Base-by-base conservation (phyloP, 2,329 filamentous ascomycete species). In the Exophiala sp. region DNA sequence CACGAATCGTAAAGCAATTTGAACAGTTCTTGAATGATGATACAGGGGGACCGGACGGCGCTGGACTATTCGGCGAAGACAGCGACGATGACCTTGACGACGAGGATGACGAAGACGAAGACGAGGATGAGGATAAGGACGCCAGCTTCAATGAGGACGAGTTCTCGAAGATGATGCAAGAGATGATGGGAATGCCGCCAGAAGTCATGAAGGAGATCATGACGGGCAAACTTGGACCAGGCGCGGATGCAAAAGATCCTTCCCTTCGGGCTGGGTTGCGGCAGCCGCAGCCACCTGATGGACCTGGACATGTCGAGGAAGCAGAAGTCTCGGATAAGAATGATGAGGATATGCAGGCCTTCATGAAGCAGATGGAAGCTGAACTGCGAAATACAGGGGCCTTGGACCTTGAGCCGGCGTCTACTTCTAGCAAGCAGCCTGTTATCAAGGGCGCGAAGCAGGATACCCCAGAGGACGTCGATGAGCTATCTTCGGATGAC, bases 1-100 rank as follows among this genome's bases (percentile, higher is more conserved):
- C 87, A 50, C 92, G 92, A 66, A 96, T 97, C 68, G 94, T 99
- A 0, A 87, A 88, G 43, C 83, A 90, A n/a, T 97, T 99, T 65
- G 91, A 96, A 66, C 78, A 87, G 10, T 97, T 99, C 63, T 72
- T 99, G 42, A 89, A 95, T 52, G 89, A 97, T 63, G 88, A 95
- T 9, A 81, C 80, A 42, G 90, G 91, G 0, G 91, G 88, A 1
- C 69, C 85, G 5, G 91, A 95, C 43, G 92, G 91, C 0, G 88
- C 86, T 0, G 84, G 89, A 55, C 70, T 89, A 21, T 69, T 77
- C 29, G 78, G 82, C 57, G 86, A 88, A 8, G 87, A 89, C 40
- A 77, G 81, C 10, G 75, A 78, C 5, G 75, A 78, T 4, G 69
- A 71, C 11, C 71, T 12, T 9, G 78, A 80, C 14, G 77, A 78